Evolutionary conservation across 2,329 filamentous ascomycete species (phyloP), one percentile per base, ranked within the genome.

Genomic region (Apiospora marii): DNA sequence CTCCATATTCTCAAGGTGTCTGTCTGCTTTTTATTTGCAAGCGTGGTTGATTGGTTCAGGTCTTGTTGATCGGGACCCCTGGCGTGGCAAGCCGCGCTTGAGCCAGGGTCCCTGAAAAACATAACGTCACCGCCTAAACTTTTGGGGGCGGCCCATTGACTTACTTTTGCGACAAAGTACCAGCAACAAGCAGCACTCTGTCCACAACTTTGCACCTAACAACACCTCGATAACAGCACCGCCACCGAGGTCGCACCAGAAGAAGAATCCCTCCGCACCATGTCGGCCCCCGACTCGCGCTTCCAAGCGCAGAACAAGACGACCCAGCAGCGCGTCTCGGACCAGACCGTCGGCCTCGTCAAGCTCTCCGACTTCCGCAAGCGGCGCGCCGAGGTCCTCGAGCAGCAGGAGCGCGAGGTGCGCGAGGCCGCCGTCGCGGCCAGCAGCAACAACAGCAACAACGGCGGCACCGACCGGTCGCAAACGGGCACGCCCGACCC

Each of bases 311-410:
- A 95, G 79, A 92, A 91, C 75, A 88, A 92, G 76, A 93, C 93
- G 0, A 93, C 94, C 1, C 91, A 96, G 81, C 92, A 98, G 79
- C 87, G 94, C 19, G 88, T 98, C 68, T 96, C 96, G 73, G 94
- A 91, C 71, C 92, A 94, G 79, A 97, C 94, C 0, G 95, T 98
- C 76, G 96, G 96, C 53, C 91, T 99, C 3, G 96, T 98, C 70
- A 91, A 94, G 72, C 91, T 98, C 61, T 94, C 94, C 76, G 96
- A 98, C 81, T 98, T 97, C 82, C 94, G 96, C 83, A 98, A 99
- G 85, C 92, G 96, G 73, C 94, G 96, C 82, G 95, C 95, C 77
- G 94, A 98, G 83, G 94, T 95, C n/a, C 86, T 98, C 68, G 96
- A 98, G 82, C 92, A 94, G 80, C 96, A 96, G 80, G 94, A 96